Evolutionary conservation across 2,329 filamentous ascomycete species (phyloP), one percentile per base, ranked within the genome.

Genomic region (Volutella citrinella): DNA sequence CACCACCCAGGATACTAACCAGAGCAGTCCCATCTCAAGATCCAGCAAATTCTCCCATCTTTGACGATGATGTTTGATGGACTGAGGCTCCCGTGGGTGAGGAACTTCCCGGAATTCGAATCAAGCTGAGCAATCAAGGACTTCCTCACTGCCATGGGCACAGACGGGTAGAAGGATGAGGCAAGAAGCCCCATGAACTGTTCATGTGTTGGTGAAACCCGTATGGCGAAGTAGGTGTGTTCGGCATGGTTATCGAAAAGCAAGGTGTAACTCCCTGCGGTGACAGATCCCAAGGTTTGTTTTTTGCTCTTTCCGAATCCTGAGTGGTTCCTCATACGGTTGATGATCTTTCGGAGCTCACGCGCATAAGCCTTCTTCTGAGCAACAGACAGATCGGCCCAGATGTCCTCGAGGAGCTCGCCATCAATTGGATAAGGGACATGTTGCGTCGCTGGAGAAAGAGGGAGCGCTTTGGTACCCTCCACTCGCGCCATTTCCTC

Each of bases 1-100:
- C 57, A 60, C 57, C 57, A 61, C 12, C 43, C 43, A 2, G 57
- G 57, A 38, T 59, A 61, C 40, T 46, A 49, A 13, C 57, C 57
- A 5, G 55, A 52, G 19, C 43, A 56, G 27, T 58, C 54, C 57
- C 56, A 60, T 11, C 56, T 54, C 7, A 52, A 30, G 24, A 60
- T 48, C 30, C 43, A 45, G 8, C 38, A 36, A 21, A 61, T 49
- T 15, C 36, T 36, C 13, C 32, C 38, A 9, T 53, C 41, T 1
- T 44, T 31, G 8, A 59, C 46, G n/a, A 61, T 35, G 20, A 60
- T 56, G 19, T 57, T 54, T n/a, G 27, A 45, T 4, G 55, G 57
- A 18, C 48, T 51, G 12, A 61, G 29, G 7, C 48, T 43, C 1
- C 48, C 46, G 20, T 60, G 56, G 3, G 49, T 42, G 23, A 60